These are phyloP conservation scores for Pyrus hybrid DNA, from an alignment of 331 rosid species.

Conservation along the genomic window DNA sequence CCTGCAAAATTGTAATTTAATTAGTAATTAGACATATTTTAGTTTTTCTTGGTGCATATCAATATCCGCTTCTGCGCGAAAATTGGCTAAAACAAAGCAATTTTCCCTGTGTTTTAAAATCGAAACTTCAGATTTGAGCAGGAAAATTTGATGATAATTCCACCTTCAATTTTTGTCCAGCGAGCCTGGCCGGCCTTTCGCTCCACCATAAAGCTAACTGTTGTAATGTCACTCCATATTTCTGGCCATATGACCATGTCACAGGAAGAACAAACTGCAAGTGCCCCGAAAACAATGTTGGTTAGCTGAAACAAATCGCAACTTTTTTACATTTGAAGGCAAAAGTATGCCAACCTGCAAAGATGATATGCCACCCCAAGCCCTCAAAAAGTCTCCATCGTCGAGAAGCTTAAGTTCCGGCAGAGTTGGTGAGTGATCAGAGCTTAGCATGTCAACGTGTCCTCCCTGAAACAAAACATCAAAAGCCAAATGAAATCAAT, in stretches of 20 bases:
- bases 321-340: background rate
- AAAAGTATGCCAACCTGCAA: slow-evolving; percentile 54
- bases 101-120: background rate
- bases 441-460: slow-evolving; percentile 68
- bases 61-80: background rate
- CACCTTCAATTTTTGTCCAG: slow-evolving; percentile 75
- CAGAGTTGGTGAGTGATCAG: slow-evolving; percentile 84
- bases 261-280: slow-evolving; percentile 78
- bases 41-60: no score
- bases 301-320: background rate
- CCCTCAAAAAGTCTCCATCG: slow-evolving; percentile 76
- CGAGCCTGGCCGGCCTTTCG: slow-evolving; percentile 75
- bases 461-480: slow-evolving; percentile 52
- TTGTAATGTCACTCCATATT: slow-evolving; percentile 69
- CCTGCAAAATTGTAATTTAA: slow-evolving; percentile 35
- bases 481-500: background rate
- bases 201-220: slow-evolving; percentile 87
- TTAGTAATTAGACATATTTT: no score
- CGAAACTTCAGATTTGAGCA: background rate
- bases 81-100: background rate
- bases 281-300: slow-evolving; percentile 11
- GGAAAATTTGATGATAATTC: background rate
- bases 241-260: slow-evolving; percentile 75
- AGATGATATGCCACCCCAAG: slow-evolving; percentile 96
- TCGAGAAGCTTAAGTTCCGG: slow-evolving; percentile 81